Conservation (phyloP, 2,329 filamentous ascomycete genomes). For the Aureobasidium pullulans region DNA sequence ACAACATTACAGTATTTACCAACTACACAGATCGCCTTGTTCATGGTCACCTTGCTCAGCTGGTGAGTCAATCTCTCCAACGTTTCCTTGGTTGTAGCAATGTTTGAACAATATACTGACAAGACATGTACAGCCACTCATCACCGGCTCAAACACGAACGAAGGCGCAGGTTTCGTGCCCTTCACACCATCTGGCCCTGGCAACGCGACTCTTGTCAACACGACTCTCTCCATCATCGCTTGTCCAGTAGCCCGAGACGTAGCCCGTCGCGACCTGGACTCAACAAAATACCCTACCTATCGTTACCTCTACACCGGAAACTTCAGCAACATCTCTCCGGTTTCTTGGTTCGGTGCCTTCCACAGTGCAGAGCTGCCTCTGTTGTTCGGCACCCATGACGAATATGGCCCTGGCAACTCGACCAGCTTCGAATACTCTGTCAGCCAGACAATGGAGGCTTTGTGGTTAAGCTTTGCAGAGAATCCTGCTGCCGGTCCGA, state of each 20-base stretch:
- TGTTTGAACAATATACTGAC: neutral
- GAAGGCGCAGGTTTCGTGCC: conserved; percentile 19
- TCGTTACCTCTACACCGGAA: conserved; percentile 34
- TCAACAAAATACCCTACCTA: conserved; percentile 26
- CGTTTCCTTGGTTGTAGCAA: too few species aligned
- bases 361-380: conserved; percentile 31
- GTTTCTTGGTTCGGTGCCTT: conserved; percentile 35
- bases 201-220: conserved; percentile 13
- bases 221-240: conserved; percentile 16
- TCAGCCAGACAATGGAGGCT: conserved; percentile 30
- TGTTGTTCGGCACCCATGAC: conserved; percentile 33
- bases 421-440: conserved; percentile 19
- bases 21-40: conserved; percentile 16
- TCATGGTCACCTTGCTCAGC: conserved; percentile 14
- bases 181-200: conserved; percentile 14
- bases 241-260: conserved; percentile 13
- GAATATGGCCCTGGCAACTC: conserved; percentile 18
- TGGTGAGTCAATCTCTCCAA: conserved; percentile 7
- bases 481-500: neutral
- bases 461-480: conserved; percentile 4
- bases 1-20: conserved; percentile 16
- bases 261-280: neutral
- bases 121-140: conserved; percentile 12
- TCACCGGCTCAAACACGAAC: conserved; percentile 18
- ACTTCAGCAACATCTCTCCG: conserved; percentile 34